Conservation (phyloP, 2,329 filamentous ascomycete genomes). For the Diplodia seriata region DNA sequence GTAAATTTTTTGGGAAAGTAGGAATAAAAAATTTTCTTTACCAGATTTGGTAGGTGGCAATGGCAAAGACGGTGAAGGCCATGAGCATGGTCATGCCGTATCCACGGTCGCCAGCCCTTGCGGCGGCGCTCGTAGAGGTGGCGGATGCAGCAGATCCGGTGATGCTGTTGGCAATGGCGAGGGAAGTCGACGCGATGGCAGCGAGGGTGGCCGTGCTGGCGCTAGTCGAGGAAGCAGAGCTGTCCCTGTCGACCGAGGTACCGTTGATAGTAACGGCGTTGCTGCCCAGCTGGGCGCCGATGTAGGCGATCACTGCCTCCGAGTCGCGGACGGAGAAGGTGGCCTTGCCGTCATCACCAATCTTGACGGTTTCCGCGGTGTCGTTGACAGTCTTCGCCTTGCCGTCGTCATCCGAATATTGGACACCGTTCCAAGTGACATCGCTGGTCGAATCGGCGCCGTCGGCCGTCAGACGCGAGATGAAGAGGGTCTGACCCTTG, state of each 20-base stretch:
- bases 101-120: not conserved
- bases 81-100: conserved; percentile 21
- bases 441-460: conserved; percentile 53
- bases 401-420: conserved; percentile 53
- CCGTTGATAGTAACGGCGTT: conserved; percentile 39
- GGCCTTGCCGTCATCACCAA: conserved; percentile 46
- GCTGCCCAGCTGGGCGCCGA: conserved; percentile 50
- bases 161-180: conserved; percentile 15
- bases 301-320: conserved; percentile 56
- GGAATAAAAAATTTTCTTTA: conserved; percentile 2
- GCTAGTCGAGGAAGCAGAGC: not conserved
- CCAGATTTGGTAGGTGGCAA: conserved; percentile 25
- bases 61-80: conserved; percentile 12
- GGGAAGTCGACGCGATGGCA: conserved; percentile 18
- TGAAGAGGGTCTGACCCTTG: conserved; percentile 53
- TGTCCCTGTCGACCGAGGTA: conserved; percentile 12
- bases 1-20: not conserved
- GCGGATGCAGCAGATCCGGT: conserved; percentile 13
- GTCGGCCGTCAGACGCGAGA: conserved; percentile 56
- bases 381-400: conserved; percentile 47
- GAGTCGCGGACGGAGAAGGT: conserved; percentile 51
- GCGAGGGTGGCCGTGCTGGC: conserved; percentile 11
- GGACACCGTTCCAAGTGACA: conserved; percentile 57
- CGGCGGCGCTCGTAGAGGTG: not conserved
- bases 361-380: conserved; percentile 42